A percentile compares a stretch with the other conserved stretches of the same genome.
Evolutionary conservation across 495 filamentous ascomycete species (phyloP).

Genomic region (Xylaria telfairii): DNA sequence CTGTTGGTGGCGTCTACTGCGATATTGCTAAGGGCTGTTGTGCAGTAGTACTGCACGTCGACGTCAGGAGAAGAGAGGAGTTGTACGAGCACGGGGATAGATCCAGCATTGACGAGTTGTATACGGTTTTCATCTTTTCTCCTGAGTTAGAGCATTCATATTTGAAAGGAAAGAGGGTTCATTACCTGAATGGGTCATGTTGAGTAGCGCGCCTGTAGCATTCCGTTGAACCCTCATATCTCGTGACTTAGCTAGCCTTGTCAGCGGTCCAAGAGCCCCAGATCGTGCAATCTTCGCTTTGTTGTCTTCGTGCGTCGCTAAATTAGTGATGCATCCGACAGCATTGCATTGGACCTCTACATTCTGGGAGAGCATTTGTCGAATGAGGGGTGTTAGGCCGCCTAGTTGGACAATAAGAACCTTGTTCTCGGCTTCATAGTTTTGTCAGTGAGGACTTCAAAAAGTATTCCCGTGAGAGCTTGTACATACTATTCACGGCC

Average conservation of each 20-base stretch:
- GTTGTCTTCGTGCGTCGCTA: conserved; percentile 98
- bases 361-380: conserved; percentile 98
- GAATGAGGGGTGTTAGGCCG: conserved; percentile 88
- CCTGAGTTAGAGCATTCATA: conserved; percentile 35
- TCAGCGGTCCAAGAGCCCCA: conserved; percentile 88
- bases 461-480: conserved; percentile 1
- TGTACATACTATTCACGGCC: conserved; percentile 86
- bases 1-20: conserved; percentile 92
- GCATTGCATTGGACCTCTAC: conserved; percentile 99
- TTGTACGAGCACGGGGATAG: conserved; percentile 94
- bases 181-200: conserved; percentile 98
- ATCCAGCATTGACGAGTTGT: conserved; percentile 94
- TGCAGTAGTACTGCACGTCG: conserved; percentile 99
- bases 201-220: conserved; percentile 92
- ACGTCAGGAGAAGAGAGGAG: conserved; percentile 89
- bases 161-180: conserved; percentile 29
- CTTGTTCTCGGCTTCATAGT: conserved; percentile 88
- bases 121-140: conserved; percentile 89
- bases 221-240: conserved; percentile 99
- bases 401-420: conserved; percentile 92
- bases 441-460: conserved; percentile 8
- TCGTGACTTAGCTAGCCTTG: conserved; percentile 91
- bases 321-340: conserved; percentile 96
- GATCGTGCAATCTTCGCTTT: conserved; percentile 98
- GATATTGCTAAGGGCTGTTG: conserved; percentile 97